These are phyloP conservation scores for Nemania diffusa DNA, from an alignment of 2,329 filamentous ascomycete genomes.

Conservation along the genomic window DNA sequence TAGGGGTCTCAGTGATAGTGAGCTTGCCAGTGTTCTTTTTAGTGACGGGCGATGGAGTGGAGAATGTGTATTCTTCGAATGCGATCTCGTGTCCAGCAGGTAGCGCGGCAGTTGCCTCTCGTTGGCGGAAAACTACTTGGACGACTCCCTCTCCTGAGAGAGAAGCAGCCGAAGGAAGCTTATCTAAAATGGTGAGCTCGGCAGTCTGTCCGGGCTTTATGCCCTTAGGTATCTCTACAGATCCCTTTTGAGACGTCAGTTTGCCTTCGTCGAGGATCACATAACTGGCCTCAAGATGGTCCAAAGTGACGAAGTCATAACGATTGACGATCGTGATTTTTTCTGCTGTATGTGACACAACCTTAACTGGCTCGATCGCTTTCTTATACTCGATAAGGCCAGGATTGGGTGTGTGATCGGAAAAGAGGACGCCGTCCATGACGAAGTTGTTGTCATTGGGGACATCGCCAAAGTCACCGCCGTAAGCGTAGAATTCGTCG, in stretches of 20 bases:
- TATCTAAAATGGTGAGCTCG: constrained; percentile 40
- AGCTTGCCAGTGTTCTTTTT: constrained; percentile 34
- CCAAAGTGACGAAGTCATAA: constrained; percentile 56
- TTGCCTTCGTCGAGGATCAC: constrained; percentile 44
- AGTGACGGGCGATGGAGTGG: constrained; percentile 4
- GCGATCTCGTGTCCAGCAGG: constrained; percentile 46
- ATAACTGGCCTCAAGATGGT: constrained; percentile 53
- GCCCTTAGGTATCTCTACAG: constrained; percentile 42
- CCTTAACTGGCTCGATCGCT: constrained; percentile 58
- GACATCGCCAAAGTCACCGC: constrained; percentile 61
- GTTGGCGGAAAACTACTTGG: constrained; percentile 45
- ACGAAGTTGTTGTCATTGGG: constrained; percentile 67
- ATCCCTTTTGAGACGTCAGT: constrained; percentile 40
- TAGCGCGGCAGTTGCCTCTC: constrained; percentile 38
- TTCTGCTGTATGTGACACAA: constrained; percentile 51
- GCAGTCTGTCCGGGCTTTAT: constrained; percentile 44
- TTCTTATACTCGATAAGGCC: constrained; percentile 59
- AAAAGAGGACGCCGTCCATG: constrained; percentile 61
- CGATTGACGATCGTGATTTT: constrained; percentile 50
- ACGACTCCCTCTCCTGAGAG: constrained; percentile 41
- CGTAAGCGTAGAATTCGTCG: constrained; percentile 55
- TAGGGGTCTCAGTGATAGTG: constrained; percentile 39
- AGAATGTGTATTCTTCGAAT: constrained; percentile 45
- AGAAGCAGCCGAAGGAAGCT: constrained; percentile 5
- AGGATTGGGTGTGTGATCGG: constrained; percentile 58